Base-by-base conservation (phyloP, 805 yeast genomes). In the Torulaspora maleeae region DNA sequence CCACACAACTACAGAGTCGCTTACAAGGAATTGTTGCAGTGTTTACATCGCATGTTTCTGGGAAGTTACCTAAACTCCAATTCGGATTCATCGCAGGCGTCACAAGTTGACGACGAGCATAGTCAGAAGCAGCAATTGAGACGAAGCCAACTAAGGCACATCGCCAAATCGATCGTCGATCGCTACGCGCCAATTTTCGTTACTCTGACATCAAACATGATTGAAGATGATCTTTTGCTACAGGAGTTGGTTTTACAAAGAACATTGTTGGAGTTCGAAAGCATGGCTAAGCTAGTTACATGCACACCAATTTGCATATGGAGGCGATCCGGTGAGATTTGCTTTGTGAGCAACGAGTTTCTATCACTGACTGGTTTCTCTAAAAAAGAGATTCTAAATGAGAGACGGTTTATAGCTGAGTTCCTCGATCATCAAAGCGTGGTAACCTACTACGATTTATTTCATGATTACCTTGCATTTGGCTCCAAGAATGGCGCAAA, bases 321-420 rank as follows among this genome's bases (percentile, higher is more conserved):
- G 95, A 72, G 95, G 55, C 69, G 95, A 33, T 83, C 95, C 0
- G 95, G 95, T 8, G 95, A 86, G 60, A 80, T 87, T 34, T 89
- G 85, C 9, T 86, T 86, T 7, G 78, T 84, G 8, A 83, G 89
- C 4, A 80, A 82, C 51, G 93, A 86, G 55, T 78, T 86, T 57
- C 77, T 84, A 25, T 77, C 81, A 3, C 67, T 86, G 50, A 77
- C 90, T 5, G 86, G 87, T 1, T 79, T 81, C 61, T 72, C 78
- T 9, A 69, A 76, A 51, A 72, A 75, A 47, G 80, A 81, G 35
- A 64, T 85, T 8, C 58, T 84, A 2, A 71, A 80, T 5, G 76
- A 79, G 51, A 66, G 86, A 43, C 76, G 77, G 2, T 87, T 83
- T 56, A 83, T 86, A 17, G 81, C 86, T 54, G 95, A 86, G 62